Conservation (phyloP, 345 rosid species). For the Bretschneidera sinensis region DNA sequence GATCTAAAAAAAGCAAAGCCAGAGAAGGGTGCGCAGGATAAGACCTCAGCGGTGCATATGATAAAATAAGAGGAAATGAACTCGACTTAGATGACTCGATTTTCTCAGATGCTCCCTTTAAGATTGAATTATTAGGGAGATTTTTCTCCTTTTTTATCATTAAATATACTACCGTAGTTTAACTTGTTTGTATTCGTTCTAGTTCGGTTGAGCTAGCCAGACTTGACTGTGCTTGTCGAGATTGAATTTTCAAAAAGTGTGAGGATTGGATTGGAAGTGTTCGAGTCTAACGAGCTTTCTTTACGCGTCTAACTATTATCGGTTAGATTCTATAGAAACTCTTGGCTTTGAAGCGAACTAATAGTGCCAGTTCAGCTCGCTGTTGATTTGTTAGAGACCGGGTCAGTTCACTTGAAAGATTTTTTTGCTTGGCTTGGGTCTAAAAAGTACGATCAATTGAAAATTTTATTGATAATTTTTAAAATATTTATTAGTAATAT, state of each 20-base stretch:
- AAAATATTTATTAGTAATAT: no score
- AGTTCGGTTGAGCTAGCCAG: slow-evolving; percentile 21
- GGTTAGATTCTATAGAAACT: no score
- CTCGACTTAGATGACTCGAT: neutral
- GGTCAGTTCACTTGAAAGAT: slow-evolving; percentile 3
- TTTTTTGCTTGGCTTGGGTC: slow-evolving; percentile 1
- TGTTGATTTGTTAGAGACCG: neutral
- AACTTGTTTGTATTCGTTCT: neutral
- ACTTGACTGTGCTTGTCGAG: slow-evolving; percentile 18
- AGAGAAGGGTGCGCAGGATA: slow-evolving; percentile 31
- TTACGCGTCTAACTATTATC: slow-evolving; percentile 12
- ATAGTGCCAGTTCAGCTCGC: no score
- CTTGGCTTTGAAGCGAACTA: no score
- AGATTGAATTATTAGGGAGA: slow-evolving; percentile 2
- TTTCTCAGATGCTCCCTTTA: neutral
- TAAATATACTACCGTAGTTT: neutral
- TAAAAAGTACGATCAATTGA: no score
- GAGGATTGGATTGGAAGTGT: neutral
- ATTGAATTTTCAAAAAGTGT: neutral
- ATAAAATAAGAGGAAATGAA: neutral
- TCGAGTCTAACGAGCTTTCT: neutral
- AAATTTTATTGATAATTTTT: no score
- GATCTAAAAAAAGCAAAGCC: slow-evolving; percentile 12
- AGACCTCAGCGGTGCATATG: slow-evolving; percentile 19
- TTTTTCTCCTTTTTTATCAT: neutral